These are phyloP conservation scores for Heterobasidion annosum DNA, from an alignment of 1,284 basidiomycete species.

Conservation along the genomic window DNA sequence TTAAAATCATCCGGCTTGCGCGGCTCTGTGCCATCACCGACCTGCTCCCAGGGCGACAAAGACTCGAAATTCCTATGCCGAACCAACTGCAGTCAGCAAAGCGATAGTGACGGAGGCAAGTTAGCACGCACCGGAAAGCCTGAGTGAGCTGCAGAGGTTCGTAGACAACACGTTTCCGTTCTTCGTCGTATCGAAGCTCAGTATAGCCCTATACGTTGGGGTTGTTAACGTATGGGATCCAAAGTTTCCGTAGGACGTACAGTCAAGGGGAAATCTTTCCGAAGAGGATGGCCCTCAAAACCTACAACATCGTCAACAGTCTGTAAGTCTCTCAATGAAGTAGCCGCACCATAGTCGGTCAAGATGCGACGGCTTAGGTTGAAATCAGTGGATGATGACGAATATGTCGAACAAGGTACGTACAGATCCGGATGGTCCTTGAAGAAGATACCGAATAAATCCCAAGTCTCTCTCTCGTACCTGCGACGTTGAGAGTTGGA, in stretches of 20 bases:
- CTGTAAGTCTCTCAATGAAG: background rate
- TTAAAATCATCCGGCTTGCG: conserved; percentile 66
- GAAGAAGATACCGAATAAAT: conserved; percentile 98
- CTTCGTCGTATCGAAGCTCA: conserved; percentile 97
- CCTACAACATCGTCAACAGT: conserved; percentile 34
- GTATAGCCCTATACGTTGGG: conserved; percentile 75
- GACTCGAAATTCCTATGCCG: conserved; percentile 82
- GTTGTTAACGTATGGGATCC: background rate
- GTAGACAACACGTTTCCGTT: conserved; percentile 96
- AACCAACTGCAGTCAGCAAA: conserved; percentile 4
- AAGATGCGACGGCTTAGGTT: conserved; percentile 78
- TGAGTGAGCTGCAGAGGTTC: conserved; percentile 97
- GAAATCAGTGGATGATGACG: conserved; percentile 11
- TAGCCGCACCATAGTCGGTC: conserved; percentile 84
- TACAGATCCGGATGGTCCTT: conserved; percentile 93
- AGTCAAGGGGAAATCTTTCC: conserved; percentile 97
- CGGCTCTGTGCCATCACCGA: conserved; percentile 76
- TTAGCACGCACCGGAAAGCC: conserved; percentile 76
- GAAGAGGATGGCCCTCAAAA: conserved; percentile 95
- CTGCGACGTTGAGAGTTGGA: conserved; percentile 24
- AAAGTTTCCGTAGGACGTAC: conserved; percentile 31
- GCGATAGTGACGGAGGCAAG: background rate
- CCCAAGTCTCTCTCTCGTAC: conserved; percentile 98
- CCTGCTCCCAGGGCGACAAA: conserved; percentile 95
- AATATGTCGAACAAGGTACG: conserved; percentile 20